Base-by-base conservation (phyloP, 164 flowering plant genomes). In the Nymphaea colorata region DNA sequence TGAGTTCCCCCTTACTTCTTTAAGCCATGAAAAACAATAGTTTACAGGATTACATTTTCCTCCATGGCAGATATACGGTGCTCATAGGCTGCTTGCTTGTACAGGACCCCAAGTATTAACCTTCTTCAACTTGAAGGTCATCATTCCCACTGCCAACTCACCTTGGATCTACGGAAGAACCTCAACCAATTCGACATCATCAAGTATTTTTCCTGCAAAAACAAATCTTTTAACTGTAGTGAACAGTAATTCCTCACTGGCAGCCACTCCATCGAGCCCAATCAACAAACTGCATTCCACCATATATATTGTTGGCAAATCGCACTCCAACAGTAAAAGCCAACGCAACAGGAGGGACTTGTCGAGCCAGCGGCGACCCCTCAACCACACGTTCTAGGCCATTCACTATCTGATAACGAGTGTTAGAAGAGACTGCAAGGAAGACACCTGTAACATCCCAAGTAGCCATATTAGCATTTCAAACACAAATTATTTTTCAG, bases 211-310 rank as follows among this genome's bases (percentile, higher is more conserved):
- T 25, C 36, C 36, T 25, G 36, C 36, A 25, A 25, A 25, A 25
- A 25, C 36, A 25, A 25, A 25, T 25, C 36, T 25, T 25, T 25
- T 25, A 25, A 25, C 36, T 25, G 36, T 25, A 25, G 36, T 25
- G 36, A 25, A 25, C 36, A 25, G 36, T 65, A 5, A 41, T 25
- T 25, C 36, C 36, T 70, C 83, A 94, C 66, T 94, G 99, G 65
- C 86, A 90, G 15, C 99, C 99, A 67, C 96, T 88, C 92, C 74
- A 85, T 74, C 78, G 87, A 59, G 98, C 99, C 99, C 96, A 94
- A 64, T 94, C 98, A 14, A 94, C 90, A 71, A 94, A 94, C 82
- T 90, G 96, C 98, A 94, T 88, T 10, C 96, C 99, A 45, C 93
- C 98, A 68, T 90, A 94, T 5, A 86, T 71, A 64, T 94, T 94